phyloP scores from a whole-genome alignment of 208 protist genomes.

The Trypanosoma vivax region DNA sequence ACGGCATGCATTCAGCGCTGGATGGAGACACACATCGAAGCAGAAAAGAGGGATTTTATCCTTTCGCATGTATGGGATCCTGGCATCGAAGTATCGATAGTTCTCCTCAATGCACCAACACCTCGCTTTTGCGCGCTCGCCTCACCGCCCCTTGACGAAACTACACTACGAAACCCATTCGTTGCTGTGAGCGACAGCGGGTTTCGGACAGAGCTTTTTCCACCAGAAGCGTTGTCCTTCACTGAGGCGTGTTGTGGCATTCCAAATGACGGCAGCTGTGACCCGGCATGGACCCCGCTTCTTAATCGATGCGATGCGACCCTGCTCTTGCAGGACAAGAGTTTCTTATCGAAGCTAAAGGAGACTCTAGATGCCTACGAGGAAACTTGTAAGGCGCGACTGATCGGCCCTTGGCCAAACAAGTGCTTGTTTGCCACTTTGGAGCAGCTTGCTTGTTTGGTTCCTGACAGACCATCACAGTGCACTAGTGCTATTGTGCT shows the following conservation, averaged over 20 bases:
- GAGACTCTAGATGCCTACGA: conserved; percentile 57
- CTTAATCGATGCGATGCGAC: conserved; percentile 46
- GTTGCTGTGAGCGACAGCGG: neutral
- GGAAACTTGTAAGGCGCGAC: conserved; percentile 37
- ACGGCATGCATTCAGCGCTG: conserved; percentile 31
- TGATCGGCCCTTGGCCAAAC: conserved; percentile 48
- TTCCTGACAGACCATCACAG: conserved; percentile 48
- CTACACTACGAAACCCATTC: neutral
- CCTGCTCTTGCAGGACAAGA: conserved; percentile 35
- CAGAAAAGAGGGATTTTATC: conserved; percentile 26
- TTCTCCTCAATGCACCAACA: conserved; percentile 70
- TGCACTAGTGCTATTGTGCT: conserved; percentile 72
- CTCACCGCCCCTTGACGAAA: neutral
- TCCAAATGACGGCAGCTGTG: conserved; percentile 8
- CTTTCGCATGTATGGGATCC: conserved; percentile 70
- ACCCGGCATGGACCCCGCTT: conserved; percentile 32
- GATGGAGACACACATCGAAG: conserved; percentile 33
- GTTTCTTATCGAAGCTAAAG: conserved; percentile 40
- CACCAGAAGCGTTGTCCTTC: conserved; percentile 32
- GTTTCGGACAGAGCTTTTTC: conserved; percentile 12
- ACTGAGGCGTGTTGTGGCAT: conserved; percentile 19
- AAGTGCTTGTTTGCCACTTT: conserved; percentile 43
- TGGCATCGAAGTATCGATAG: conserved; percentile 46
- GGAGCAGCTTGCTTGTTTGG: conserved; percentile 57
- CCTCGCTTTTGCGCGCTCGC: neutral